Conservation (phyloP, 1,139 yeast species). For the Pichia sorboxylosa region DNA sequence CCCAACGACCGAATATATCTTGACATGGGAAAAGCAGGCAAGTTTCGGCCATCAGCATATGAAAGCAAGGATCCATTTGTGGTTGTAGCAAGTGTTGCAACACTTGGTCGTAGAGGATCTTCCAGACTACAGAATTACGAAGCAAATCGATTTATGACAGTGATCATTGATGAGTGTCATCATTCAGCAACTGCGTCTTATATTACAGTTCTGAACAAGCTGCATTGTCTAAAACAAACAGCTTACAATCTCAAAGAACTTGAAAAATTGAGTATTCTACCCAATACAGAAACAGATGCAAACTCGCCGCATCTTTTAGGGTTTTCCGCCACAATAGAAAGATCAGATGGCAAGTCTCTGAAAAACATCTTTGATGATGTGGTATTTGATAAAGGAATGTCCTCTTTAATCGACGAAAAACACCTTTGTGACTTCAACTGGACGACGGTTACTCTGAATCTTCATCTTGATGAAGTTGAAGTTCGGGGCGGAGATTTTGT, state of each 20-base stretch:
- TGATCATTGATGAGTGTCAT: constrained; percentile 88
- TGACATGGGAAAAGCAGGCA: constrained; percentile 50
- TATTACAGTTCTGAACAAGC: constrained; percentile 42
- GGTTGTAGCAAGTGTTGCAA: constrained; percentile 67
- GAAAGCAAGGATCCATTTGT: constrained; percentile 26
- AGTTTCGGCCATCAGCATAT: no score
- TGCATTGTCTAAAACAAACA: constrained; percentile 33
- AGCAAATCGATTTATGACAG: constrained; percentile 51
- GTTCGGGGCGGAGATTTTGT: constrained; percentile 39
- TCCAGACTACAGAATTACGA: constrained; percentile 43
- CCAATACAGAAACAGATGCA: constrained; percentile 29
- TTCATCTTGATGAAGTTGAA: constrained; percentile 28
- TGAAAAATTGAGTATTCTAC: no score
- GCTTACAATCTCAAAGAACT: constrained; percentile 12
- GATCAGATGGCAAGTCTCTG: constrained; percentile 58
- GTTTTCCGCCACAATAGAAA: constrained; percentile 69
- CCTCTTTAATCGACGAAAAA: constrained; percentile 57
- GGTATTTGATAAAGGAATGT: constrained; percentile 55
- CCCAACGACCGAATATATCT: constrained; percentile 20
- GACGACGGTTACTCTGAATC: constrained; percentile 39
- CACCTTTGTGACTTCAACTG: constrained; percentile 65
- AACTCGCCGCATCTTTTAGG: constrained; percentile 42
- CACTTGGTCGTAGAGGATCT: constrained; percentile 33
- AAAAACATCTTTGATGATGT: constrained; percentile 58
- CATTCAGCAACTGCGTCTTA: constrained; percentile 77